Evolutionary conservation across 164 flowering plant species (phyloP).

Genomic region (Houttuynia cordata): DNA sequence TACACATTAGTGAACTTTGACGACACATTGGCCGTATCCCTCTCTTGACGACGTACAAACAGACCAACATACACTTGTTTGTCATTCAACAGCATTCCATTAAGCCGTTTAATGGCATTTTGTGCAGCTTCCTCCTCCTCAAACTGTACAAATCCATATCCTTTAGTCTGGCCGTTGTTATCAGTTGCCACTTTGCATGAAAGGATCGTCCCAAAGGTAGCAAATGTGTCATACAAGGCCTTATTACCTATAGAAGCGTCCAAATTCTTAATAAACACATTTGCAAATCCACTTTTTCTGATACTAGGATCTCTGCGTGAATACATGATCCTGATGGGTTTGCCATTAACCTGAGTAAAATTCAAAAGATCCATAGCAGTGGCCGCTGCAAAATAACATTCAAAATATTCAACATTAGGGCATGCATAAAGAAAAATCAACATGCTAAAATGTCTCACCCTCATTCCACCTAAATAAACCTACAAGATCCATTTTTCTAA

Average conservation of each 20-base stretch:
- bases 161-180: slow-evolving; percentile 48
- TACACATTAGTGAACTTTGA: slow-evolving; percentile 61
- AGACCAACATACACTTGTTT: slow-evolving; percentile 66
- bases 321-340: slow-evolving; percentile 62
- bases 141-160: slow-evolving; percentile 79
- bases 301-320: slow-evolving; percentile 66
- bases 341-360: slow-evolving; percentile 60
- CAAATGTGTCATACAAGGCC: slow-evolving; percentile 59
- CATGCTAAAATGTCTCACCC: neutral
- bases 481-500: too few species aligned
- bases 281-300: slow-evolving; percentile 62
- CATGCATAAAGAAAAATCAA: neutral
- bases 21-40: slow-evolving; percentile 27
- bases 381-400: slow-evolving; percentile 36
- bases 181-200: slow-evolving; percentile 76
- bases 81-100: slow-evolving; percentile 69
- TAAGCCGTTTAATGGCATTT: slow-evolving; percentile 41
- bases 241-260: slow-evolving; percentile 59
- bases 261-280: slow-evolving; percentile 71
- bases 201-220: slow-evolving; percentile 53
- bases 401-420: neutral
- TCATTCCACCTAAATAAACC: too few species aligned
- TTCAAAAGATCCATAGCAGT: slow-evolving; percentile 54
- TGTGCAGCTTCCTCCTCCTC: slow-evolving; percentile 56
- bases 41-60: slow-evolving; percentile 56